Base-by-base conservation (phyloP, 2,329 filamentous ascomycete species). In the Akanthomyces lecanii region DNA sequence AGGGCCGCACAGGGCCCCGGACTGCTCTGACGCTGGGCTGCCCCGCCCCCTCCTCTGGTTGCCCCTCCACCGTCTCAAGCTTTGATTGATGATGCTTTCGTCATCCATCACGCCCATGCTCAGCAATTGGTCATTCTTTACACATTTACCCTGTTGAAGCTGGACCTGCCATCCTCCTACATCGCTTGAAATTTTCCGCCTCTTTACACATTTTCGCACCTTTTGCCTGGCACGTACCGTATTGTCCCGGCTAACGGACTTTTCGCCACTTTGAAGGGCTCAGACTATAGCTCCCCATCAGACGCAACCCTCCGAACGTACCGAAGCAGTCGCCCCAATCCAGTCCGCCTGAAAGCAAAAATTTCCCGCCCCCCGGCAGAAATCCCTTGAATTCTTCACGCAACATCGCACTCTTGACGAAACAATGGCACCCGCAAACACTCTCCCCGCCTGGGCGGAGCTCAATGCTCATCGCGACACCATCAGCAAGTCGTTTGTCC, bases 381-480 rank as follows among this genome's bases (percentile, higher is more conserved):
- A 30, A 6, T 11, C 6, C 10, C 38, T 21, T 50, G 30, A 40
- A 25, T 44, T 56, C 23, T 38, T 16, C 50, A 59, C 25, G n/a
- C 21, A 53, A 18, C 14, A 14, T n/a, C 8, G 16, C 28, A 16
- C 16, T n/a, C 12, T 10, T 23, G 10, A 10, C 36, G 33, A 47
- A 11, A 81, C 70, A 69, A 88, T 96, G 86, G 85, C 91, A 70
- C 92, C 96, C 81, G 89, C 94, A 70, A 92, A 88, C 75, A 89
- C 92, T 67, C 89, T 97, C 70, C 82, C 87, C 71, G 88, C 92
- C 74, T 99, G 95, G 94, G 85, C 89, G 76, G 86, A 90, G 75
- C 92, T 99, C 73, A 91, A 96, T 80, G 84, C 91, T 72, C 93
- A 98, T 79, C 92, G 96, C 79, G 88, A 91, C 78, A 84, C 83